Percentiles rank a stretch among this genome's conserved stretches.
phyloP scores from a whole-genome alignment of 768 basidiomycete species.

The Naganishia kalamii region DNA sequence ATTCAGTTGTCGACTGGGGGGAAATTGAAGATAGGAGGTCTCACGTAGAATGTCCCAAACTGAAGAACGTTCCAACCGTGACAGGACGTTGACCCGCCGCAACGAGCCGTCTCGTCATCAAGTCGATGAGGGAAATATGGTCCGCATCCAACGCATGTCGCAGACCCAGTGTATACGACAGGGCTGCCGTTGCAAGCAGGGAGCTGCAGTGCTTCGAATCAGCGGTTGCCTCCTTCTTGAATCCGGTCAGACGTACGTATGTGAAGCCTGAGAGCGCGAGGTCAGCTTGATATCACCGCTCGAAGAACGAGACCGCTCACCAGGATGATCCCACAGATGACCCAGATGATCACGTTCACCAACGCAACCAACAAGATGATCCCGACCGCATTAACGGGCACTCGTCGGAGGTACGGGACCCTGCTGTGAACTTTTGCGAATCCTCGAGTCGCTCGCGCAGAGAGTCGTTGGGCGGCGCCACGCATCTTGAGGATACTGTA shows the following conservation, averaged over 20 bases:
- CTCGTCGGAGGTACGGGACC: not conserved
- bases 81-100: constrained; percentile 18
- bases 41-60: constrained; percentile 23
- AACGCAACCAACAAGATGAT: constrained; percentile 12
- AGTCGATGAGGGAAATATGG: constrained; percentile 21
- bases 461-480: not conserved
- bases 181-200: constrained; percentile 14
- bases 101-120: constrained; percentile 20
- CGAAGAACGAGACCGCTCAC: not conserved
- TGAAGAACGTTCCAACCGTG: constrained; percentile 23
- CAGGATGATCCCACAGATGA: constrained; percentile 4
- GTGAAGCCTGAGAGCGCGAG: not conserved
- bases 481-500: too few species aligned
- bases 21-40: too few species aligned
- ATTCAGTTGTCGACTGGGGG: too few species aligned
- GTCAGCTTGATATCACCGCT: not conserved
- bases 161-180: constrained; percentile 16
- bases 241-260: not conserved
- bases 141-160: constrained; percentile 24
- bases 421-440: not conserved
- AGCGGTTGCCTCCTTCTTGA: not conserved
- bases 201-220: not conserved
- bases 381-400: constrained; percentile 12
- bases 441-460: not conserved
- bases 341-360: constrained; percentile 15